These are phyloP conservation scores for Pittosporum tobira DNA, from an alignment of 129 eudicot species.

Conservation along the genomic window DNA sequence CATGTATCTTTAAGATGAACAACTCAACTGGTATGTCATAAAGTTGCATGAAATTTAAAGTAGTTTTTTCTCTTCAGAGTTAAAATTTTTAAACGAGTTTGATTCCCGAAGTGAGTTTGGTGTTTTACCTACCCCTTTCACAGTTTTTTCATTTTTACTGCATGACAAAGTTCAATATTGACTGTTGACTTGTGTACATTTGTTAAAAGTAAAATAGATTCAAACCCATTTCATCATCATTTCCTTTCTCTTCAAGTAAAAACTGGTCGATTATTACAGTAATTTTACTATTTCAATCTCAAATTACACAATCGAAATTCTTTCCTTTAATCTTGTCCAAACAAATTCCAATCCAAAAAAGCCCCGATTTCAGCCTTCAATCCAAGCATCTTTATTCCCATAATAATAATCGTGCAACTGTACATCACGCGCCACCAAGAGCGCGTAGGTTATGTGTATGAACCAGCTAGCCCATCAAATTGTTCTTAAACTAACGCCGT, in stretches of 20 bases:
- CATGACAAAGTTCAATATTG: too few species aligned
- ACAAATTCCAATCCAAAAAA: constrained; percentile 9
- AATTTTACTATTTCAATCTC: background rate
- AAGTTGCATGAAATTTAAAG: too few species aligned
- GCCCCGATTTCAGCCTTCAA: constrained; percentile 24
- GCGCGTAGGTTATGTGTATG: constrained; percentile 7
- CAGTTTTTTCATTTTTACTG: too few species aligned
- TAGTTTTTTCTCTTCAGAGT: too few species aligned
- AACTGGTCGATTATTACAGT: background rate
- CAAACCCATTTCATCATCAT: background rate
- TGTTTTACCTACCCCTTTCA: too few species aligned
- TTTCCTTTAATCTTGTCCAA: constrained; percentile 14
- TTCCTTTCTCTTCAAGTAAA: background rate
- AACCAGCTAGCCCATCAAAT: constrained; percentile 6
- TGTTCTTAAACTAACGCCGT: constrained; percentile 24
- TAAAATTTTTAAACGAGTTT: too few species aligned
- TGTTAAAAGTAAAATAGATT: too few species aligned
- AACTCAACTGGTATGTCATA: too few species aligned
- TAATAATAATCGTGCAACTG: background rate
- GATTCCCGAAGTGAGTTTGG: too few species aligned
- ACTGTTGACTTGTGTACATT: too few species aligned
- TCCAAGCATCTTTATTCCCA: constrained; percentile 18
- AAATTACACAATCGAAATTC: background rate
- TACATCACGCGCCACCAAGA: constrained; percentile 37
- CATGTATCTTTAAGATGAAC: too few species aligned